phyloP scores from a whole-genome alignment of 345 rosid species.

The Ricinus communis region DNA sequence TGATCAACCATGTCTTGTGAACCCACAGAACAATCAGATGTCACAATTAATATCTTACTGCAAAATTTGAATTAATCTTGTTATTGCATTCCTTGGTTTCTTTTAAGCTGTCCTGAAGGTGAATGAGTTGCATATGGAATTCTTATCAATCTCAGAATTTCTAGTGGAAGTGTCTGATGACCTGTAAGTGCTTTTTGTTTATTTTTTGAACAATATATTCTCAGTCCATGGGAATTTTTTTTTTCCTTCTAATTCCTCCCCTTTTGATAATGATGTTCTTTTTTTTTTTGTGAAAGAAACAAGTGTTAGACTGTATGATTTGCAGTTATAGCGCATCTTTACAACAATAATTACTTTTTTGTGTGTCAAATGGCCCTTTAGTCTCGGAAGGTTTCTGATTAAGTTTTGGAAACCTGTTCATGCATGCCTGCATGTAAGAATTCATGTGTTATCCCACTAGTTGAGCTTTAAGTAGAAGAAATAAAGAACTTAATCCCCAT shows the following conservation, averaged over 20 bases:
- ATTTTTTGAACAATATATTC: conserved; percentile 5
- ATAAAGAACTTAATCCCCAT: no score
- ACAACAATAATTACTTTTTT: background rate
- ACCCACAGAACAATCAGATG: background rate
- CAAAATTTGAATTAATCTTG: conserved; percentile 2
- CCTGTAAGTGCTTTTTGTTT: conserved; percentile 45
- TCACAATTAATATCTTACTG: background rate
- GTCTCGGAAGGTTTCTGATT: background rate
- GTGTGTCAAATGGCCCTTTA: background rate
- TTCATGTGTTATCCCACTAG: background rate
- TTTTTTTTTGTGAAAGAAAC: background rate
- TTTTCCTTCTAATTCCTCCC: background rate
- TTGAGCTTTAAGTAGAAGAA: no score
- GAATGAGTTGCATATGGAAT: conserved; percentile 81
- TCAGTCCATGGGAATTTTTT: background rate
- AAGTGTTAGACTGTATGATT: background rate
- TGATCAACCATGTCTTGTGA: background rate
- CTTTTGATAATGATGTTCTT: background rate
- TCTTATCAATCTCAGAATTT: conserved; percentile 78
- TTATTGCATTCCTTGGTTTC: conserved; percentile 14
- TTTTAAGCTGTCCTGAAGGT: conserved; percentile 56
- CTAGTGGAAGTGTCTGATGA: conserved; percentile 90
- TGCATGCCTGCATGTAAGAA: background rate
- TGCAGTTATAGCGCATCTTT: background rate
- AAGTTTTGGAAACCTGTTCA: background rate